Percentiles rank a stretch among this genome's conserved stretches.
These are phyloP conservation scores for Apostasia shenzhenica DNA, from an alignment of 106 monocot species.

Conservation along the genomic window DNA sequence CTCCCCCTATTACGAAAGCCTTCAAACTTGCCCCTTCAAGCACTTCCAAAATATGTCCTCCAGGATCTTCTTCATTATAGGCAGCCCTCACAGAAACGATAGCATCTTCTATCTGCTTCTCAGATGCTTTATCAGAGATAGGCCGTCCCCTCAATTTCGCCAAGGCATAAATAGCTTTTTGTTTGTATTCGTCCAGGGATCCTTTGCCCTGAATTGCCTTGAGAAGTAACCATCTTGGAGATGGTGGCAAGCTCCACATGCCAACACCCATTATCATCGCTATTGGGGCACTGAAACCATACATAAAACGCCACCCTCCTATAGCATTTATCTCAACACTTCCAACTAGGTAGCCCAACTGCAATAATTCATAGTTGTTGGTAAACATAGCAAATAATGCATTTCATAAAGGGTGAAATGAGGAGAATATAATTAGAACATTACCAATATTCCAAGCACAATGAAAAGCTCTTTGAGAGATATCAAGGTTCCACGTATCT, in stretches of 20 bases:
- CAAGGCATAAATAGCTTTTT: slow-evolving; percentile 49
- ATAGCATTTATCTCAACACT: slow-evolving; percentile 72
- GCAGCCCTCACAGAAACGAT: slow-evolving; percentile 58
- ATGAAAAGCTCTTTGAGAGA: slow-evolving; percentile 96
- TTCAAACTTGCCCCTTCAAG: slow-evolving; percentile 95
- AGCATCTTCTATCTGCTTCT: slow-evolving; percentile 73
- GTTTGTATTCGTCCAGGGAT: slow-evolving; percentile 48
- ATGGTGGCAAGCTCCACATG: slow-evolving; percentile 78
- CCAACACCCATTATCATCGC: slow-evolving; percentile 72
- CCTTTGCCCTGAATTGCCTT: slow-evolving; percentile 82
- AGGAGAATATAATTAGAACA: not conserved
- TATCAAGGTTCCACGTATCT: slow-evolving; percentile 95
- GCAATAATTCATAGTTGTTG: slow-evolving; percentile 15
- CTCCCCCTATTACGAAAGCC: slow-evolving; percentile 91
- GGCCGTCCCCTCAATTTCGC: slow-evolving; percentile 52
- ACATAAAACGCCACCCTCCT: slow-evolving; percentile 98
- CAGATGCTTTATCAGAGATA: slow-evolving; percentile 45
- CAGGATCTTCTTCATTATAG: slow-evolving; percentile 51
- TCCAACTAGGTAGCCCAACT: slow-evolving; percentile 92
- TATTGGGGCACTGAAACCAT: slow-evolving; percentile 77
- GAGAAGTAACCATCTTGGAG: slow-evolving; percentile 92
- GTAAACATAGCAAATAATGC: slow-evolving; percentile 3
- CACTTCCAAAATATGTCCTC: slow-evolving; percentile 65
- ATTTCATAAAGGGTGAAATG: not conserved
- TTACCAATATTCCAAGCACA: slow-evolving; percentile 92